phyloP scores from a whole-genome alignment of 2,329 filamentous ascomycete species.

The Zasmidium citrigriseum region DNA sequence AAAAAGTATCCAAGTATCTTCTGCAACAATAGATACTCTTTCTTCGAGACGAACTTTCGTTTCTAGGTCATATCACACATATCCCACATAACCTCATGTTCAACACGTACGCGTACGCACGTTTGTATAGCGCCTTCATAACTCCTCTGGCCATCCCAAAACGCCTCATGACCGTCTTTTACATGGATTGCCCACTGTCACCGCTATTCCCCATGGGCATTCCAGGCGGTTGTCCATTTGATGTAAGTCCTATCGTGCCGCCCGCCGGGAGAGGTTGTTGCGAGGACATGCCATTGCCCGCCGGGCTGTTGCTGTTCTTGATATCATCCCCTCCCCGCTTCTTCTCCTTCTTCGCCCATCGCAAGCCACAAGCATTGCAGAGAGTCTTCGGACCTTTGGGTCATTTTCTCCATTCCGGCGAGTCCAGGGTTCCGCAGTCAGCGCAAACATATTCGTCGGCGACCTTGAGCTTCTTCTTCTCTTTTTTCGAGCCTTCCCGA shows the following conservation, averaged over 20 bases:
- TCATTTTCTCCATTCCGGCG: constrained; percentile 93
- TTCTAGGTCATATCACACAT: background rate
- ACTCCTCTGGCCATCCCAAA: background rate
- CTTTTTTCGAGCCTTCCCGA: constrained; percentile 80
- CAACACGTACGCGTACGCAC: constrained; percentile 14
- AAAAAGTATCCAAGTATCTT: no score
- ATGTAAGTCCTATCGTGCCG: constrained; percentile 17
- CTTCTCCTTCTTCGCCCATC: constrained; percentile 44
- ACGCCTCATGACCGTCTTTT: background rate
- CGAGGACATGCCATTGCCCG: constrained; percentile 11
- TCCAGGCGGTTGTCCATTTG: constrained; percentile 20
- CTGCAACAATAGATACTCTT: no score
- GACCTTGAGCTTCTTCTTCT: constrained; percentile 81
- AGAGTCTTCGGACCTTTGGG: constrained; percentile 90
- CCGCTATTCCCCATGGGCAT: constrained; percentile 26
- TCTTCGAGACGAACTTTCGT: background rate
- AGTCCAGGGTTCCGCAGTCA: constrained; percentile 91
- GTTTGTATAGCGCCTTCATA: background rate
- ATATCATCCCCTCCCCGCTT: constrained; percentile 34
- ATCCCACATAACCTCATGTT: background rate
- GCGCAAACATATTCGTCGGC: constrained; percentile 90
- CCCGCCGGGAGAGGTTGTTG: constrained; percentile 17
- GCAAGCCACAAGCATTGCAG: constrained; percentile 83
- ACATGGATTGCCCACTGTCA: constrained; percentile 19
- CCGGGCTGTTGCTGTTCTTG: constrained; percentile 22